These are phyloP conservation scores for Neonectria coccinea DNA, from an alignment of 2,329 filamentous ascomycete species.

Conservation along the genomic window DNA sequence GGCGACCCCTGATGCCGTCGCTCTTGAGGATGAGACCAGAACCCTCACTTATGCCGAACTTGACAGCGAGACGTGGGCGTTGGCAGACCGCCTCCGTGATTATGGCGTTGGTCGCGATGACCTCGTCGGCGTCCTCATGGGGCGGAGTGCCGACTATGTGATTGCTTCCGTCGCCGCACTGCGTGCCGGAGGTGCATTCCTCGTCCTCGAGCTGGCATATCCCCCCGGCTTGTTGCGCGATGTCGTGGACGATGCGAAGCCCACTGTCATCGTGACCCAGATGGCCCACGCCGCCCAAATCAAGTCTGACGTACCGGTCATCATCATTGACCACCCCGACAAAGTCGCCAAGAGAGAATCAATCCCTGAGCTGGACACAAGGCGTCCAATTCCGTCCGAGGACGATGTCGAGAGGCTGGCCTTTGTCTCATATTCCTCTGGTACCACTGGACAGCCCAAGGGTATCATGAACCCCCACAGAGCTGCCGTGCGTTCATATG, in stretches of 20 bases:
- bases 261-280: constrained; percentile 77
- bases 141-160: constrained; percentile 81
- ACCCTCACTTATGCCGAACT: constrained; percentile 80
- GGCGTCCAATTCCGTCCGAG: constrained; percentile 67
- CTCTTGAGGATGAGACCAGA: constrained; percentile 76
- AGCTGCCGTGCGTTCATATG: constrained; percentile 79
- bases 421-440: constrained; percentile 85
- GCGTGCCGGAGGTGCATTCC: constrained; percentile 81
- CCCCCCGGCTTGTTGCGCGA: constrained; percentile 79
- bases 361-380: constrained; percentile 52
- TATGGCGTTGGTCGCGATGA: constrained; percentile 79
- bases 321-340: constrained; percentile 69
- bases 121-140: constrained; percentile 80
- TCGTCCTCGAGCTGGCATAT: constrained; percentile 84
- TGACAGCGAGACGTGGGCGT: constrained; percentile 72
- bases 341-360: constrained; percentile 43
- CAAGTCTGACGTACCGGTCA: constrained; percentile 70
- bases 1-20: constrained; percentile 75
- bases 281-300: constrained; percentile 73
- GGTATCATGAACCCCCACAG: constrained; percentile 84
- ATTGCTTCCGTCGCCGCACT: constrained; percentile 83
- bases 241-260: constrained; percentile 80
- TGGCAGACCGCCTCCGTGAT: constrained; percentile 72
- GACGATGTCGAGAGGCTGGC: constrained; percentile 79
- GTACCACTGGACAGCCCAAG: constrained; percentile 83